Percentiles rank a stretch among this genome's conserved stretches.
Evolutionary conservation across 2,329 filamentous ascomycete genomes (phyloP).

Genomic region (Ascochyta pisi): DNA sequence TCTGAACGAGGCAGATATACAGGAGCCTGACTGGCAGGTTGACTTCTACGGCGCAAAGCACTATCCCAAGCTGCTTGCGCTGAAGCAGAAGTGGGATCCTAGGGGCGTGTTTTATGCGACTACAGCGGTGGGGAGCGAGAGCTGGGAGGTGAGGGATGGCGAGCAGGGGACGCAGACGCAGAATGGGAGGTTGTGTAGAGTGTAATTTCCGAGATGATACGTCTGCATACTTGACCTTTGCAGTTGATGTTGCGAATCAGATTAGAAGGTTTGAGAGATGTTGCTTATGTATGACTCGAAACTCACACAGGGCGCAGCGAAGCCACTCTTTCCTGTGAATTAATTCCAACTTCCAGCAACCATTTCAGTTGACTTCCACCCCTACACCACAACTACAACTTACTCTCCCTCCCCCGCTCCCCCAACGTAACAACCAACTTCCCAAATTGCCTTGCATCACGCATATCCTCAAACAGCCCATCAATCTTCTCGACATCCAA

Average conservation of each 20-base stretch:
- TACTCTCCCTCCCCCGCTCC: conserved; percentile 33
- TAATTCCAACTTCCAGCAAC: too few species aligned
- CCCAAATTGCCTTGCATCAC: conserved; percentile 83
- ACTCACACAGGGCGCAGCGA: too few species aligned
- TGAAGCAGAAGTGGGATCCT: conserved; percentile 41
- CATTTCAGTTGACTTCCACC: too few species aligned
- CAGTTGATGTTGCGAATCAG: too few species aligned
- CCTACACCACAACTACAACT: conserved; percentile 30
- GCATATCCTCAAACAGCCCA: conserved; percentile 85
- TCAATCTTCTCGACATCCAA: conserved; percentile 81
- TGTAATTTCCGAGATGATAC: neutral
- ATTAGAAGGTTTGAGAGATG: too few species aligned
- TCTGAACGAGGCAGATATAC: conserved; percentile 36
- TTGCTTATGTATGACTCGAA: too few species aligned
- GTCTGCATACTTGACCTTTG: too few species aligned
- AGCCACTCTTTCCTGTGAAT: too few species aligned
- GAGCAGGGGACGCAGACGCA: conserved; percentile 30
- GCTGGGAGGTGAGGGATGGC: conserved; percentile 31
- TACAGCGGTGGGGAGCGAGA: conserved; percentile 34
- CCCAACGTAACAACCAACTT: conserved; percentile 76
- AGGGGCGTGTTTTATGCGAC: conserved; percentile 35
- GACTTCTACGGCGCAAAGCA: conserved; percentile 35
- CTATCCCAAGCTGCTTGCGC: conserved; percentile 32
- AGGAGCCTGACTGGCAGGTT: conserved; percentile 36
- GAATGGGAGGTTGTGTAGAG: conserved; percentile 32